A percentile compares a stretch with the other conserved stretches of the same genome.
phyloP scores from a whole-genome alignment of 1,139 yeast genomes.

The Sugiyamaella novakii region DNA sequence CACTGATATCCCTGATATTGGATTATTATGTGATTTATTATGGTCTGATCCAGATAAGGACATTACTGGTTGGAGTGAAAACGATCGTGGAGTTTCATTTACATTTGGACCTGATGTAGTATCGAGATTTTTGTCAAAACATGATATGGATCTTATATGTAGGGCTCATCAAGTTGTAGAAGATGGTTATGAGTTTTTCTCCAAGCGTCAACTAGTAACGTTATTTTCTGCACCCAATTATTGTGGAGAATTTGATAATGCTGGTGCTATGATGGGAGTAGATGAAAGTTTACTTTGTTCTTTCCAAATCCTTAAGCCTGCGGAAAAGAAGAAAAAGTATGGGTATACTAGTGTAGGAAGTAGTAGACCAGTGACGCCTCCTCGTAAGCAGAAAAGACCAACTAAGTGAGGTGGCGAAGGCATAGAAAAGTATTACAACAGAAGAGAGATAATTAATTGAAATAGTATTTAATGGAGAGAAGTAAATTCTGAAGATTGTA shows the following conservation, averaged over 20 bases:
- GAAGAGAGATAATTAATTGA: no score
- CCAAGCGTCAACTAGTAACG: constrained; percentile 93
- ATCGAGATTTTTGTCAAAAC: constrained; percentile 88
- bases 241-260: constrained; percentile 98
- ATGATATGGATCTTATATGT: constrained; percentile 95
- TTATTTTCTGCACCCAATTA: constrained; percentile 95
- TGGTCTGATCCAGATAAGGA: constrained; percentile 99
- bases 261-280: constrained; percentile 99
- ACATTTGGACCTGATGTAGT: constrained; percentile 98
- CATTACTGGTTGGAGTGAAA: constrained; percentile 97
- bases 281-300: constrained; percentile 95
- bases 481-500: neutral
- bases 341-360: constrained; percentile 54
- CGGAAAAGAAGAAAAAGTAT: constrained; percentile 86
- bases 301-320: constrained; percentile 96
- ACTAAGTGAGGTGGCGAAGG: constrained; percentile 13
- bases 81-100: constrained; percentile 96
- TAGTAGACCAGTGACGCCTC: constrained; percentile 62
- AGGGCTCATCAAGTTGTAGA: constrained; percentile 99
- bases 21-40: constrained; percentile 88
- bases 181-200: constrained; percentile 96
- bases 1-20: constrained; percentile 97
- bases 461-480: neutral
- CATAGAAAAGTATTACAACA: constrained; percentile 2
- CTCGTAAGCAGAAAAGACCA: constrained; percentile 61